Conservation (phyloP, 2,329 filamentous ascomycete species). For the Emergomyces orientalis region DNA sequence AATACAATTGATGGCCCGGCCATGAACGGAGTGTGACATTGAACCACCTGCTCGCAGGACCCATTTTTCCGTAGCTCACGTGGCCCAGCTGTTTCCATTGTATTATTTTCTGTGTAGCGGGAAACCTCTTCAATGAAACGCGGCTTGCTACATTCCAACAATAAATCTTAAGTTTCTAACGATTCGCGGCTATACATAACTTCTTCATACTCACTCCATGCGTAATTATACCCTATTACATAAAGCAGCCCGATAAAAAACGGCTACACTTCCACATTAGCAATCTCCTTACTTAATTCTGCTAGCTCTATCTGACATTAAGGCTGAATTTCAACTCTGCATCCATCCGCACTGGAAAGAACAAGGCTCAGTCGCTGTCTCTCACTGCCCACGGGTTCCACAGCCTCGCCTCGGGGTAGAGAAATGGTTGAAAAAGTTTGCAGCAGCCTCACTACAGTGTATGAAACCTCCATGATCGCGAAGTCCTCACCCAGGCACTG, state of each 20-base stretch:
- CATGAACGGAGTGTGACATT: neutral
- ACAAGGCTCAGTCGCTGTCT: slow-evolving; percentile 19
- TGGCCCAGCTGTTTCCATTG: no score
- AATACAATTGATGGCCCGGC: neutral
- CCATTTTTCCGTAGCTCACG: neutral
- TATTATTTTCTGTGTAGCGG: no score
- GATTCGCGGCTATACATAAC: no score
- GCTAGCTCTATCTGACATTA: neutral
- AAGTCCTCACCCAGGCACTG: slow-evolving; percentile 22
- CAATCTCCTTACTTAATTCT: no score
- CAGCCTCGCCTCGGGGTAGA: slow-evolving; percentile 14
- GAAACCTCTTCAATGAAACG: no score
- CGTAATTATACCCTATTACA: no score
- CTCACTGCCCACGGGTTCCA: slow-evolving; percentile 18
- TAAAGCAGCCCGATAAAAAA: no score
- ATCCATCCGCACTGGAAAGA: slow-evolving; percentile 21
- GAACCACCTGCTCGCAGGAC: neutral
- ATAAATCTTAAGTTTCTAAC: no score
- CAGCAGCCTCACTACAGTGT: slow-evolving; percentile 17
- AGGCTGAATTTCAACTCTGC: slow-evolving; percentile 13
- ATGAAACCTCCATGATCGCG: slow-evolving; percentile 18
- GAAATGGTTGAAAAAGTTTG: slow-evolving; percentile 10
- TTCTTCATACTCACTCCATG: no score
- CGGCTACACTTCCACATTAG: neutral
- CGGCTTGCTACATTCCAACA: no score